Evolutionary conservation across 179 eudicot genomes (phyloP), one percentile per base, ranked within the genome.

Genomic region (Monotropa hypopitys): DNA sequence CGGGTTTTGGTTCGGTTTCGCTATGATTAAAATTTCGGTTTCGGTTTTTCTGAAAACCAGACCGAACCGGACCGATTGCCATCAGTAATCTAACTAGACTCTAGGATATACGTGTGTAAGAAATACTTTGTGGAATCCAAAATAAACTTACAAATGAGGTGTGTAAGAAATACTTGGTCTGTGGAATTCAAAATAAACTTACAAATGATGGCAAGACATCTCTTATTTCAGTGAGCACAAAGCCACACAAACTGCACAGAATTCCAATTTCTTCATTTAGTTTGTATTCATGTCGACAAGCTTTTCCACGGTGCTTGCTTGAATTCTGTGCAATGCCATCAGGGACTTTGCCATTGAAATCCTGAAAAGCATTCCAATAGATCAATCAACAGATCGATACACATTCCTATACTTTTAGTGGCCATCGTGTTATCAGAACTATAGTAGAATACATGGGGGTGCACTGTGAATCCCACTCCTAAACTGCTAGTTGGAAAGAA

Each of bases 251-350:
- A 23, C 82, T 84, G 79, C 99, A 96, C 28, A 93, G 76, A 72
- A 88, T 84, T 73, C 99, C 99, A 67, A 93, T 84, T 80, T 96
- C 92, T 84, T 96, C 99, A 79, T 96, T 85, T 57, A 96, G 86
- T 76, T 81, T 88, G 79, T 79, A 93, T 83, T 88, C 95, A 81
- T 96, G 99, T 77, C 81, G 83, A 80, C 99, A 96, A 65, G 82
- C 72, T 18, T 45, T 63, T 30, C 76, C 76, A 13, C 76, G 76
- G 0, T 76, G 81, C 80, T 83, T 77, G 70, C 76, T 73, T 21
- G 88, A 35, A 23, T 81, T 86, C 73, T 82, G 82, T 35, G 73
- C 71, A 33, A 76, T 74, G 21, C 81, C 87, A 26, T 79, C 76
- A 16, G 78, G 76, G 6, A 74, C 79, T 74, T 79, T 82, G 61